These are phyloP conservation scores for Populus hybrid DNA, from an alignment of 441 rosid species.

Conservation along the genomic window DNA sequence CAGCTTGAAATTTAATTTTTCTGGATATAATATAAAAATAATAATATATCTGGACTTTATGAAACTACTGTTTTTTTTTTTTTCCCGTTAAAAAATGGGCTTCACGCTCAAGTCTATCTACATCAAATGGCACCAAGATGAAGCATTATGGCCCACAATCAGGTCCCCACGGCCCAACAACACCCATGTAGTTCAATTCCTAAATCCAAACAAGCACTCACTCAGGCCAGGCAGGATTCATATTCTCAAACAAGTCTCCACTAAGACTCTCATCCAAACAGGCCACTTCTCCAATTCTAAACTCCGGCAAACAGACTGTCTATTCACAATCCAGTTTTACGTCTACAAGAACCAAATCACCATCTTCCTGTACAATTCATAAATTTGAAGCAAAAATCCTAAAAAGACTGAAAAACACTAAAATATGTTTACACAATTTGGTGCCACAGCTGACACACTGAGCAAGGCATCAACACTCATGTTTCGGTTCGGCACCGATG, in stretches of 20 bases:
- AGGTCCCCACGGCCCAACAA: neutral
- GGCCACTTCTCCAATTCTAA: neutral
- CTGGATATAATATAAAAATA: no score
- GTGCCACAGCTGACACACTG: constrained; percentile 72
- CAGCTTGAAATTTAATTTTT: no score
- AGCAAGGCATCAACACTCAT: constrained; percentile 87
- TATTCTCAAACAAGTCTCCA: neutral
- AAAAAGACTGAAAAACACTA: no score
- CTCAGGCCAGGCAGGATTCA: neutral
- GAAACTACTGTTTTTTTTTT: no score
- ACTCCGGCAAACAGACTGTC: neutral
- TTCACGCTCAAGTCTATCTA: neutral
- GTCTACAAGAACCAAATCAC: neutral
- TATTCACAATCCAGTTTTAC: neutral
- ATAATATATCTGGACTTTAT: no score
- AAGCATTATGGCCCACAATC: neutral
- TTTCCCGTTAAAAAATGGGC: neutral
- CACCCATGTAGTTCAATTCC: neutral
- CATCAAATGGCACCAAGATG: neutral
- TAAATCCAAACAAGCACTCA: neutral
- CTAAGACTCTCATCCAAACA: neutral
- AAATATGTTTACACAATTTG: constrained; percentile 69
- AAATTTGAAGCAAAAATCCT: neutral
- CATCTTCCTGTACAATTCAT: neutral
- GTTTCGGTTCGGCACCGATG: constrained; percentile 85